Conservation (phyloP, 2,329 filamentous ascomycete genomes). For the Cladosporium oxysporum region DNA sequence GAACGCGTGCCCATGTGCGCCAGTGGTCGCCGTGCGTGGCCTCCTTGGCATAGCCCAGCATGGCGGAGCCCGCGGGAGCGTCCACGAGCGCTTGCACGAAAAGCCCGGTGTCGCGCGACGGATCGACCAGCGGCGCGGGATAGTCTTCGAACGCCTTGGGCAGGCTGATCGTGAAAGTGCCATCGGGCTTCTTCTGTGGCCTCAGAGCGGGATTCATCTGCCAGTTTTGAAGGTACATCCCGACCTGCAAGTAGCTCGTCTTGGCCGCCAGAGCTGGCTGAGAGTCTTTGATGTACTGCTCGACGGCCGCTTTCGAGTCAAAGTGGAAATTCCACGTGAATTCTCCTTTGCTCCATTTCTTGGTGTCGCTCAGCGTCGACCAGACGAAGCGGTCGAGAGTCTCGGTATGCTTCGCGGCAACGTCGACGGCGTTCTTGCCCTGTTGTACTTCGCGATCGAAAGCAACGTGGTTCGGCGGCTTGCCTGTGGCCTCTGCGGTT, state of each 20-base stretch:
- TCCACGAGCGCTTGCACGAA: conserved; percentile 35
- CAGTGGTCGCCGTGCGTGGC: conserved; percentile 8
- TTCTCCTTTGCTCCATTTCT: conserved; percentile 44
- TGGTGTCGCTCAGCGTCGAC: conserved; percentile 41
- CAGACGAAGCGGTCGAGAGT: conserved; percentile 44
- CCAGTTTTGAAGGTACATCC: conserved; percentile 40
- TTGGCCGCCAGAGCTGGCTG: conserved; percentile 34
- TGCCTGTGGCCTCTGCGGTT: conserved; percentile 18
- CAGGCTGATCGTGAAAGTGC: conserved; percentile 17
- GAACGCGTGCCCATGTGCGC: conserved; percentile 9
- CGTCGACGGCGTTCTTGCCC: conserved; percentile 22
- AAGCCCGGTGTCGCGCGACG: conserved; percentile 33
- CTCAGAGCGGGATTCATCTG: conserved; percentile 17
- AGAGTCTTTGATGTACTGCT: conserved; percentile 35
- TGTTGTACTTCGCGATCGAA: conserved; percentile 28
- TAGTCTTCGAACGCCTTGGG: not conserved
- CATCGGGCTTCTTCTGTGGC: conserved; percentile 25
- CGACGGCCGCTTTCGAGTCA: conserved; percentile 43
- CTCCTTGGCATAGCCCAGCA: conserved; percentile 24
- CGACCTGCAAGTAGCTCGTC: conserved; percentile 39
- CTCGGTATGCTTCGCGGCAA: conserved; percentile 15
- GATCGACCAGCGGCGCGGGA: conserved; percentile 30
- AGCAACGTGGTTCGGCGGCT: conserved; percentile 21
- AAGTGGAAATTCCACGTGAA: conserved; percentile 47
- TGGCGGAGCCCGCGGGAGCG: conserved; percentile 22